These are phyloP conservation scores for Aspergillus baeticus DNA, from an alignment of 495 filamentous ascomycete species.

Conservation along the genomic window DNA sequence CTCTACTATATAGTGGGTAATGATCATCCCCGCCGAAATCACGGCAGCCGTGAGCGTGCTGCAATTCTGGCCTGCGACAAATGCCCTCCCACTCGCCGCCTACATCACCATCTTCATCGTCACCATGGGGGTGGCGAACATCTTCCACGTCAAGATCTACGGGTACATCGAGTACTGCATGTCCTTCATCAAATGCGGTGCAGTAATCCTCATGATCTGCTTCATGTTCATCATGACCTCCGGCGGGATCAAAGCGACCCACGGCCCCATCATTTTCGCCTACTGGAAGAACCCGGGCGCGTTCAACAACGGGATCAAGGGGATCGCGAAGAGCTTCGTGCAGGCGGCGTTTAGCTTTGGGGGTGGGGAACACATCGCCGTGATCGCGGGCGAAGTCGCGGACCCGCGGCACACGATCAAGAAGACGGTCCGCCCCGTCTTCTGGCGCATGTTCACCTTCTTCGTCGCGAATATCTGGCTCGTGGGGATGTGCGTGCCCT, in stretches of 20 bases:
- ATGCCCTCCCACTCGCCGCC: constrained; percentile 23
- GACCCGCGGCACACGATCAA: constrained; percentile 27
- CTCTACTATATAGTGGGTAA: constrained; percentile 27
- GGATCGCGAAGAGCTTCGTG: constrained; percentile 29
- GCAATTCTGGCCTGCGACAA: constrained; percentile 28
- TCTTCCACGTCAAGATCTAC: constrained; percentile 27
- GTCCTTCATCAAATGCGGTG: constrained; percentile 29
- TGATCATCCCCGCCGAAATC: constrained; percentile 32
- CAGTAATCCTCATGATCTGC: constrained; percentile 28
- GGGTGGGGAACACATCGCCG: constrained; percentile 29
- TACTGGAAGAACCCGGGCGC: constrained; percentile 31
- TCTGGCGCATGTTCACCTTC: constrained; percentile 35
- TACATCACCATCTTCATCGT: constrained; percentile 31
- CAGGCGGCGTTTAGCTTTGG: constrained; percentile 32
- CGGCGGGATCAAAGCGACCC: constrained; percentile 27
- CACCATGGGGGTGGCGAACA: constrained; percentile 19
- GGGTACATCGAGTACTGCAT: constrained; percentile 31
- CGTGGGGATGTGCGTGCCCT: constrained; percentile 31
- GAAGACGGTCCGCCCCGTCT: constrained; percentile 28
- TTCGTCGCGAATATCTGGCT: constrained; percentile 34
- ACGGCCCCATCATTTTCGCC: constrained; percentile 27
- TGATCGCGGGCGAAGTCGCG: constrained; percentile 28
- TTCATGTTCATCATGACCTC: constrained; percentile 36
- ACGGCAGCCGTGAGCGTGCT: constrained; percentile 29
- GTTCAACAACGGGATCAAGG: constrained; percentile 33